Percentiles rank a stretch among this genome's conserved stretches.
These are phyloP conservation scores for Mortierella sp. DNA, from an alignment of 371 early-diverging fungal genomes.

Conservation along the genomic window DNA sequence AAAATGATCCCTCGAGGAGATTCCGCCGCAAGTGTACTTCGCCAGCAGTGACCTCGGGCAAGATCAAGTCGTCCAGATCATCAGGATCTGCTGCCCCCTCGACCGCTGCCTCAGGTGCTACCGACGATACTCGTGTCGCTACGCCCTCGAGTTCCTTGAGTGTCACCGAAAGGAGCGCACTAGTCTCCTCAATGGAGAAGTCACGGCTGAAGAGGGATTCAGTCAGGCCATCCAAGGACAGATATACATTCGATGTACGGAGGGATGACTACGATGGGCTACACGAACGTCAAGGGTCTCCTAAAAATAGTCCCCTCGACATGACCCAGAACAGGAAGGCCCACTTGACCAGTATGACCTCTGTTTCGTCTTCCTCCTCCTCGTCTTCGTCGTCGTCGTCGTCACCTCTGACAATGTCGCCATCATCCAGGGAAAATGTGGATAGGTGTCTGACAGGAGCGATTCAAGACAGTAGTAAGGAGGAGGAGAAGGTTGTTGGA, in stretches of 20 bases:
- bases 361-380: background rate
- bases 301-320: constrained; percentile 49
- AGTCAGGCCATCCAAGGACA: background rate
- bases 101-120: too few species aligned
- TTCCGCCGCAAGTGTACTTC: constrained; percentile 28
- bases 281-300: constrained; percentile 13
- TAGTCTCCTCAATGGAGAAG: background rate
- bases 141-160: too few species aligned
- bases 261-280: background rate
- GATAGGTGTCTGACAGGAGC: background rate
- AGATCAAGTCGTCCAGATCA: background rate
- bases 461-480: constrained; percentile 2
- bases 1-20: constrained; percentile 54
- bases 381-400: background rate
- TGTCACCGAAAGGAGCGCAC: background rate
- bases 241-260: background rate
- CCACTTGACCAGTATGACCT: constrained; percentile 47
- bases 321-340: constrained; percentile 31
- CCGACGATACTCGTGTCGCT: too few species aligned
- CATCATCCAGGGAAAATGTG: background rate
- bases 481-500: background rate
- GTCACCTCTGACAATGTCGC: background rate
- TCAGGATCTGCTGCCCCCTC: background rate
- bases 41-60: background rate
- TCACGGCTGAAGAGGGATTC: background rate